A percentile compares a stretch with the other conserved stretches of the same genome.
Conservation (phyloP, 768 basidiomycete species). For the Agrocybe praecox region DNA sequence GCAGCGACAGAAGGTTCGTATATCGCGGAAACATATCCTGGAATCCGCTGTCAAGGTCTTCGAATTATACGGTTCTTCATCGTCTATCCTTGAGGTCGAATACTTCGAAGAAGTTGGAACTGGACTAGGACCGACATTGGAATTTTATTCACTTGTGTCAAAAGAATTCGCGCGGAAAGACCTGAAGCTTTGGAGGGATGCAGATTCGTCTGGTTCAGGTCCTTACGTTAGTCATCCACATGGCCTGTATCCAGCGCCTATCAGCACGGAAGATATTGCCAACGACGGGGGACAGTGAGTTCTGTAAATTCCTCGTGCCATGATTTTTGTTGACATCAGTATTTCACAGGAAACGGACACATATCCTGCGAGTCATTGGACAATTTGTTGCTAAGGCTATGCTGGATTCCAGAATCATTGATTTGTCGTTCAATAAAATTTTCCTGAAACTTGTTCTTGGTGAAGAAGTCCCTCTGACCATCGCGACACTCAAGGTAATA, state of each 20-base stretch:
- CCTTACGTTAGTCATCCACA: constrained; percentile 81
- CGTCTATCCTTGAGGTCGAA: constrained; percentile 94
- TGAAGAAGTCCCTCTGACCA: constrained; percentile 80
- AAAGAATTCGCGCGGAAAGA: constrained; percentile 91
- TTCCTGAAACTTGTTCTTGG: constrained; percentile 91
- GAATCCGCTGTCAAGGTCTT: constrained; percentile 97
- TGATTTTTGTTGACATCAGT: constrained; percentile 6
- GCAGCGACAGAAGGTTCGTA: constrained; percentile 95
- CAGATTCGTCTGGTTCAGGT: constrained; percentile 61
- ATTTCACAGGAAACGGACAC: constrained; percentile 70
- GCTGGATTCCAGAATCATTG: constrained; percentile 96
- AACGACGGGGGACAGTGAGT: constrained; percentile 79
- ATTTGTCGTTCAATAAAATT: constrained; percentile 92
- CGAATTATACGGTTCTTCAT: constrained; percentile 93
- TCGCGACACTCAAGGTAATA: constrained; percentile 79
- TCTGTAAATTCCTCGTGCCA: background rate
- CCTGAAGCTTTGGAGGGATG: constrained; percentile 91
- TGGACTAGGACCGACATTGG: constrained; percentile 94
- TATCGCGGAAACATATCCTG: constrained; percentile 91
- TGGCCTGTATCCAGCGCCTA: constrained; percentile 89
- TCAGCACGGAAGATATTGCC: constrained; percentile 65
- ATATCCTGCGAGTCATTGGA: constrained; percentile 88
- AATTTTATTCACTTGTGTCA: constrained; percentile 98
- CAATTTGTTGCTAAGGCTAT: constrained; percentile 97
- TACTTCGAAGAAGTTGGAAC: constrained; percentile 99